These are phyloP conservation scores for Notholithocarpus densiflorus DNA, from an alignment of 306 rosid genomes.

Conservation along the genomic window DNA sequence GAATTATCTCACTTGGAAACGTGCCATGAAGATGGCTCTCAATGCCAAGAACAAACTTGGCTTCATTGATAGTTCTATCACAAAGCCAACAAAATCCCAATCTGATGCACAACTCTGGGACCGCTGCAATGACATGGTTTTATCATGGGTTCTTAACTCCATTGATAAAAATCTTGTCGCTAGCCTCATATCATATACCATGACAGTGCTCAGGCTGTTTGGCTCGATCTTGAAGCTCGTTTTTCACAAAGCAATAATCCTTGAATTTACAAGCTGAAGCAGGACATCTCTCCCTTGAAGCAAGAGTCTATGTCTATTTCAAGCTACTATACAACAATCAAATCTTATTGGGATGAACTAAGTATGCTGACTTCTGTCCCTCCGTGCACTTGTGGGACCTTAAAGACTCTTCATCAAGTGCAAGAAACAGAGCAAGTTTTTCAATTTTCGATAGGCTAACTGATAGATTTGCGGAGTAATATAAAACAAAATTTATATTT, in stretches of 20 bases:
- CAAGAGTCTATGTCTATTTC: neutral
- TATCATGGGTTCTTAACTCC: neutral
- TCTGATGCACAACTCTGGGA: neutral
- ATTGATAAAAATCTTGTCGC: neutral
- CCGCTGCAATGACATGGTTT: neutral
- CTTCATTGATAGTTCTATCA: no score
- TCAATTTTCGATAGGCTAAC: neutral
- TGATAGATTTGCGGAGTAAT: no score
- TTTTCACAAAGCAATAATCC: neutral
- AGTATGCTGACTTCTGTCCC: neutral
- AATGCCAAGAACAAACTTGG: no score
- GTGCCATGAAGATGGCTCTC: no score
- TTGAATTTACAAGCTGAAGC: neutral
- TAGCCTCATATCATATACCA: neutral
- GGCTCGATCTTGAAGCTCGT: neutral
- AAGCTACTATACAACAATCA: neutral
- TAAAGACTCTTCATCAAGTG: neutral
- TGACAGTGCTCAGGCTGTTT: neutral
- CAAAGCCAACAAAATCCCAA: no score
- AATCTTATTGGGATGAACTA: neutral
- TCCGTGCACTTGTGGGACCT: neutral
- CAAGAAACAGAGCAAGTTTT: neutral
- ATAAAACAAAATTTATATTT: no score
- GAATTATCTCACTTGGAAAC: no score
- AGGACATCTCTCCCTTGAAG: neutral